Base-by-base conservation (phyloP, 169 alveolate species). In the Theileria orientalis region DNA sequence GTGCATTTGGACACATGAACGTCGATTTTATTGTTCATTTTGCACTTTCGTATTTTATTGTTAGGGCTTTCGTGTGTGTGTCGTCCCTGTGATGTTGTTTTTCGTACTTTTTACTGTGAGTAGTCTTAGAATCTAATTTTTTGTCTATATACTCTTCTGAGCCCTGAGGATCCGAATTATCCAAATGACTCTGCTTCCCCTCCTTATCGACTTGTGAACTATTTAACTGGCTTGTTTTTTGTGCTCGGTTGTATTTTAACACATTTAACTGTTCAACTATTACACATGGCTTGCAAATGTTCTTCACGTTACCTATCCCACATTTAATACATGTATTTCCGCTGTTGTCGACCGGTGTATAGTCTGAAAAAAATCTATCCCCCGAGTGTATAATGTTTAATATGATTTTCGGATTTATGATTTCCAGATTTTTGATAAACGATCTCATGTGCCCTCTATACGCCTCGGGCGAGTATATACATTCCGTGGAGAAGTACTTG, bases 401-500 rank as follows among this genome's bases (percentile, higher is more conserved):
- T 14, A 88, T 83, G 37, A 88, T 76, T 32, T 75, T 74, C 9
- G 93, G 92, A 52, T 88, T 82, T 23, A 84, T 74, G 37, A 70
- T 85, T 90, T 96, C 97, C 42, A 96, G 74, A 49, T 94, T 94
- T 59, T 96, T 95, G 67, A 96, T 92, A 32, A 97, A 92, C 70
- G 93, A 95, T 64, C 99, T 91, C 46, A 95, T 96, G 86, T 95
- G 89, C 8, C 99, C 99, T 69, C 99, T 90, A 77, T 94, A 97
- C 29, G 99, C 99, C 60, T 95, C 96, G 5, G 97, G 98, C 16
- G 99, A 93, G 83, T 97, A 97, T 14, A 92, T 95, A 57, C 99
- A 97, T 86, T 97, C 99, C 16, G 99, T 95, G 41, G 98, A 93
- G 78, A 97, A 97, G 83, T 97, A 97, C 61, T 93, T 97, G 27